Evolutionary conservation across 768 basidiomycete species (phyloP).

Genomic region (Hygrophoropsis aurantiaca): DNA sequence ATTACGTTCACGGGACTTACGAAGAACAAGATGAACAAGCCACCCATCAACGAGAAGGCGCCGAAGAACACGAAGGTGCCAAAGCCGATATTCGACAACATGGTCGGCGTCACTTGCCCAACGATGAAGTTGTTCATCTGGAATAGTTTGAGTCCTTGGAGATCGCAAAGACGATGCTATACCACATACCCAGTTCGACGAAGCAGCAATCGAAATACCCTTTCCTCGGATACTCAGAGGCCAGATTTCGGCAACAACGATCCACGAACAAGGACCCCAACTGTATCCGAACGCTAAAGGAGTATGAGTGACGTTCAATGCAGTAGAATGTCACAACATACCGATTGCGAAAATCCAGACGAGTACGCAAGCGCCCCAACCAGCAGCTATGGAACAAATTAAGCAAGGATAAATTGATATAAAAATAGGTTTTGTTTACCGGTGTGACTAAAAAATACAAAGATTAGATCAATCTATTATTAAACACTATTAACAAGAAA

Average conservation of each 20-base stretch:
- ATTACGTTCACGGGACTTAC: no score
- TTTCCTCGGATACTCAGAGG: conserved; percentile 72
- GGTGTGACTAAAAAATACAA: conserved; percentile 31
- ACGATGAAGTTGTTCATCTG: conserved; percentile 77
- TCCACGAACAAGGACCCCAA: conserved; percentile 82
- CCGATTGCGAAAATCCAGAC: conserved; percentile 78
- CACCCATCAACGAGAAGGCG: conserved; percentile 67
- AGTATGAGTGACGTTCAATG: background rate
- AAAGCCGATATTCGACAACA: conserved; percentile 62
- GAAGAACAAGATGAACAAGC: conserved; percentile 63
- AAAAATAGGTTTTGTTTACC: conserved; percentile 18
- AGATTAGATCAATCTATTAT: conserved; percentile 5
- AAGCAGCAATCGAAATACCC: conserved; percentile 72
- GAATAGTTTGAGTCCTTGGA: conserved; percentile 6
- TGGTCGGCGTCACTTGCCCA: conserved; percentile 61
- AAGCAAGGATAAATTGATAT: no score
- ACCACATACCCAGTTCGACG: conserved; percentile 65
- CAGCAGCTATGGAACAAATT: conserved; percentile 45
- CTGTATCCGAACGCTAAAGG: conserved; percentile 63
- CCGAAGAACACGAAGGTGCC: conserved; percentile 81
- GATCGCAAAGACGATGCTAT: background rate
- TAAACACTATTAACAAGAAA: background rate
- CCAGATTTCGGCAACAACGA: conserved; percentile 75
- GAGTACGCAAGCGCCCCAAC: conserved; percentile 68
- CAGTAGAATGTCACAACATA: conserved; percentile 19